Conservation (phyloP, 164 flowering plant genomes). For the Nymphaea colorata region DNA sequence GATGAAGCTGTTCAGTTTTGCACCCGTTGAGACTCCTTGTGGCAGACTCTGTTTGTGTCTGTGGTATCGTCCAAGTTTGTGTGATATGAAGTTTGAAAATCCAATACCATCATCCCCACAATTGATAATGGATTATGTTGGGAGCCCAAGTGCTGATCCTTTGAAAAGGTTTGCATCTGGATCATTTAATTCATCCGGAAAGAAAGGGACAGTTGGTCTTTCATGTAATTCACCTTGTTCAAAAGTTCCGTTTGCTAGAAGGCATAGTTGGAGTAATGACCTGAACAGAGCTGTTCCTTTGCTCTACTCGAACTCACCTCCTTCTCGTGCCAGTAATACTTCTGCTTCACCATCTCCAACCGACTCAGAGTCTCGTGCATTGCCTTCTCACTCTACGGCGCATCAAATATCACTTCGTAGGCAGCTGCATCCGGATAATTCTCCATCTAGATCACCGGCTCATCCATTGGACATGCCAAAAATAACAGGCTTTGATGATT, state of each 20-base stretch:
- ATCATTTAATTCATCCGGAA: conserved; percentile 22
- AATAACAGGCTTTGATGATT: conserved; percentile 46
- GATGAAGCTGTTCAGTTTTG: conserved; percentile 57
- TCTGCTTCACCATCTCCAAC: conserved; percentile 15
- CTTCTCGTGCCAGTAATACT: neutral
- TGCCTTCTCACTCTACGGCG: conserved; percentile 19
- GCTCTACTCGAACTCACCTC: conserved; percentile 28
- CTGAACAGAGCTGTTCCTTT: conserved; percentile 38
- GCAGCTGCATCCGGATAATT: neutral
- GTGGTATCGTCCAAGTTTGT: conserved; percentile 35
- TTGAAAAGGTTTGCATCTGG: conserved; percentile 55
- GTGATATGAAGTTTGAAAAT: conserved; percentile 43
- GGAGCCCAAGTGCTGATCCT: conserved; percentile 85
- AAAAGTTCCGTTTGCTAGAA: conserved; percentile 46
- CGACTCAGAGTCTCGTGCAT: conserved; percentile 18
- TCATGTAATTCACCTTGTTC: conserved; percentile 27
- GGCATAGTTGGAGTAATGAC: conserved; percentile 79
- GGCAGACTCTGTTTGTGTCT: conserved; percentile 84
- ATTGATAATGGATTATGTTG: conserved; percentile 82
- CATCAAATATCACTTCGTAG: conserved; percentile 21
- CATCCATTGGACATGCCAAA: conserved; percentile 34
- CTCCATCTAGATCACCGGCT: conserved; percentile 23
- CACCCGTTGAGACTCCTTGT: conserved; percentile 66
- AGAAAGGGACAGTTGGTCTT: conserved; percentile 16
- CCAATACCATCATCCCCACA: conserved; percentile 64